Conservation (phyloP, 306 rosid species). For the Mimosa bimucronata region DNA sequence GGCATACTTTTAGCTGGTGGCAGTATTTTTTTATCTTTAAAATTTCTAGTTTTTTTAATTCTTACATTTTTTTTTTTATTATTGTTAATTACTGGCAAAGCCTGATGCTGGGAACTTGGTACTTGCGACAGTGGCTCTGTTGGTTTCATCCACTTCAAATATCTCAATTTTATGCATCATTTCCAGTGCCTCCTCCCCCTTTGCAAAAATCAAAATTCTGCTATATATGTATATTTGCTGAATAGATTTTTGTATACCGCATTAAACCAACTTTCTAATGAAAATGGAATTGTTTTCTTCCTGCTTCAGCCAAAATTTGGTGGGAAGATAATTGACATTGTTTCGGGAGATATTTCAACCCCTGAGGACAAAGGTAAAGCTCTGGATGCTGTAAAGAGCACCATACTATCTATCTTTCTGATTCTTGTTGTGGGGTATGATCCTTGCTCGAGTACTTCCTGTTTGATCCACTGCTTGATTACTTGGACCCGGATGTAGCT, state of each 20-base stretch:
- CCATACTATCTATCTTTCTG: slow-evolving; percentile 61
- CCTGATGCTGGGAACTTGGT: slow-evolving; percentile 66
- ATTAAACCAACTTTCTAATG: slow-evolving; percentile 13
- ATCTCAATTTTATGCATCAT: slow-evolving; percentile 61
- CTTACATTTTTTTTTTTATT: background rate
- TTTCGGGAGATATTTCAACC: slow-evolving; percentile 57
- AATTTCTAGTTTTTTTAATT: background rate
- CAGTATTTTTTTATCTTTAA: slow-evolving; percentile 28
- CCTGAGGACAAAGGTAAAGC: slow-evolving; percentile 60
- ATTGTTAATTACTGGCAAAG: slow-evolving; percentile 52
- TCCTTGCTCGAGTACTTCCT: slow-evolving; percentile 28
- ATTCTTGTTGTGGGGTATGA: slow-evolving; percentile 68
- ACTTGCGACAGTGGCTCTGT: slow-evolving; percentile 64
- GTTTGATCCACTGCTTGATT: slow-evolving; percentile 24
- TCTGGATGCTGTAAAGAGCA: slow-evolving; percentile 61
- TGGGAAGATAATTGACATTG: slow-evolving; percentile 78
- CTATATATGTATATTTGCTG: slow-evolving; percentile 9
- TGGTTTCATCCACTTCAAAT: slow-evolving; percentile 72
- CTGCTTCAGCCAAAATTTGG: slow-evolving; percentile 70
- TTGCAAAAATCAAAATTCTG: background rate
- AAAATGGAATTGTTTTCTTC: slow-evolving; percentile 32
- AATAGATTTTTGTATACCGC: background rate
- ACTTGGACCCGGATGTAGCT: slow-evolving; percentile 17
- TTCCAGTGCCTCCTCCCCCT: background rate
- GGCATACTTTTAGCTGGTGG: background rate